These are phyloP conservation scores for Xylaria multiplex DNA, from an alignment of 2,329 filamentous ascomycete species.

Conservation along the genomic window DNA sequence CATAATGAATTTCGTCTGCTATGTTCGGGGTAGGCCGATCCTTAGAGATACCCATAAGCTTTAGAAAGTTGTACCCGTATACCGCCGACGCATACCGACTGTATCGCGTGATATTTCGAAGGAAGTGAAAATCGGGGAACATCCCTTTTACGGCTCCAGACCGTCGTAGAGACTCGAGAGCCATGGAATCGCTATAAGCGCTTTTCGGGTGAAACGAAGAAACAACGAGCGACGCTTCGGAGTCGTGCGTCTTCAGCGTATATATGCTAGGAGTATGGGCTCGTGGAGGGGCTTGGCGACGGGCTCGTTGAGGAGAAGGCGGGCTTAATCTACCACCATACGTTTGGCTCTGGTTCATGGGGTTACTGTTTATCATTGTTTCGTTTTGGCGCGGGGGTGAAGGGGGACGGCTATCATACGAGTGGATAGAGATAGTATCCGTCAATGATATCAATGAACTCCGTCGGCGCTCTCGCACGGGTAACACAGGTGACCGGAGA, in stretches of 20 bases:
- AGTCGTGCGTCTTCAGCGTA: constrained; percentile 66
- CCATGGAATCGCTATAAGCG: constrained; percentile 59
- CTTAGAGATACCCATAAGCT: constrained; percentile 69
- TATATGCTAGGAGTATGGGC: constrained; percentile 65
- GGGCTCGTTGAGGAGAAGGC: constrained; percentile 41
- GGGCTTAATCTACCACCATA: constrained; percentile 27
- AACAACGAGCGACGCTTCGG: constrained; percentile 63
- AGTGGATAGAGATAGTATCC: constrained; percentile 64
- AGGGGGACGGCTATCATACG: constrained; percentile 56
- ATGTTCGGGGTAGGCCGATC: constrained; percentile 56
- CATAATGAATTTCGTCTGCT: constrained; percentile 63
- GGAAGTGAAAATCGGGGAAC: constrained; percentile 68
- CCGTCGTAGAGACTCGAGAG: constrained; percentile 59
- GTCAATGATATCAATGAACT: constrained; percentile 67
- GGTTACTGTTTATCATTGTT: not conserved
- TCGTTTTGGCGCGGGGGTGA: constrained; percentile 50
- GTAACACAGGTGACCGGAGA: constrained; percentile 61
- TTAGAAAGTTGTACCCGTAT: constrained; percentile 71
- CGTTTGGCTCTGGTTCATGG: constrained; percentile 34
- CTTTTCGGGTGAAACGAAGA: constrained; percentile 61
- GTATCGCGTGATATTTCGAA: constrained; percentile 71
- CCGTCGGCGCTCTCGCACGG: constrained; percentile 61
- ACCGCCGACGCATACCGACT: constrained; percentile 74
- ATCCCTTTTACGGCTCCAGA: constrained; percentile 67
- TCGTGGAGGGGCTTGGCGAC: constrained; percentile 49